phyloP scores from a whole-genome alignment of 441 rosid species.

The Lepidium campestre region DNA sequence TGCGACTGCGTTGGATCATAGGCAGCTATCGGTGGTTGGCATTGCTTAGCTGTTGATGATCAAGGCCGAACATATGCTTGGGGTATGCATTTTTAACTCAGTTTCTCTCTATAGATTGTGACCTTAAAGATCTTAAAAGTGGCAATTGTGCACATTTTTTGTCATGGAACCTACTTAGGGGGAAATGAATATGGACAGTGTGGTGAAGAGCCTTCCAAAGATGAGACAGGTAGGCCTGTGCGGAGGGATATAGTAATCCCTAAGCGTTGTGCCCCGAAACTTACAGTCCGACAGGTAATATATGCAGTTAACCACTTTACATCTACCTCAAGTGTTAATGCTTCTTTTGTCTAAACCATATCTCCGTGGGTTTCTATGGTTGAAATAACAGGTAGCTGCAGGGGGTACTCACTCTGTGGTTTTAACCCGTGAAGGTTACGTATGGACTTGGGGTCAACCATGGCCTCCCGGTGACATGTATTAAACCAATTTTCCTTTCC shows the following conservation, averaged over 20 bases:
- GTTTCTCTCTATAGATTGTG: conserved; percentile 3
- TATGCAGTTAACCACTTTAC: conserved; percentile 1
- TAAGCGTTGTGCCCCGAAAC: conserved; percentile 88
- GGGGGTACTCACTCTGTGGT: conserved; percentile 99
- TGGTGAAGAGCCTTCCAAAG: conserved; percentile 94
- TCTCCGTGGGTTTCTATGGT: conserved; percentile 5
- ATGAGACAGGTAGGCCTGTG: conserved; percentile 73
- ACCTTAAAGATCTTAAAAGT: neutral
- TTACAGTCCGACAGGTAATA: conserved; percentile 80
- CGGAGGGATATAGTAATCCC: conserved; percentile 91
- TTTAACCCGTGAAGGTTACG: conserved; percentile 83
- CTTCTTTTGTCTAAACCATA: neutral
- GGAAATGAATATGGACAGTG: conserved; percentile 99
- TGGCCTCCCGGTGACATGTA: conserved; percentile 99
- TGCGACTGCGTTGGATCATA: conserved; percentile 26
- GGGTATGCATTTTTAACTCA: conserved; percentile 44
- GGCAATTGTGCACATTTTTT: neutral
- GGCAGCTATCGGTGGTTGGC: conserved; percentile 99
- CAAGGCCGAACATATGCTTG: conserved; percentile 95
- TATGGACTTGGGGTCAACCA: conserved; percentile 99
- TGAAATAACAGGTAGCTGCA: conserved; percentile 74
- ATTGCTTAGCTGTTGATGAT: conserved; percentile 99
- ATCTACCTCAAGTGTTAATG: neutral
- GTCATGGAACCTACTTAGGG: conserved; percentile 36
- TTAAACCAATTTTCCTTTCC: neutral